Evolutionary conservation across 345 rosid genomes (phyloP), one percentile per base, ranked within the genome.

Genomic region (Citrus trifoliata): DNA sequence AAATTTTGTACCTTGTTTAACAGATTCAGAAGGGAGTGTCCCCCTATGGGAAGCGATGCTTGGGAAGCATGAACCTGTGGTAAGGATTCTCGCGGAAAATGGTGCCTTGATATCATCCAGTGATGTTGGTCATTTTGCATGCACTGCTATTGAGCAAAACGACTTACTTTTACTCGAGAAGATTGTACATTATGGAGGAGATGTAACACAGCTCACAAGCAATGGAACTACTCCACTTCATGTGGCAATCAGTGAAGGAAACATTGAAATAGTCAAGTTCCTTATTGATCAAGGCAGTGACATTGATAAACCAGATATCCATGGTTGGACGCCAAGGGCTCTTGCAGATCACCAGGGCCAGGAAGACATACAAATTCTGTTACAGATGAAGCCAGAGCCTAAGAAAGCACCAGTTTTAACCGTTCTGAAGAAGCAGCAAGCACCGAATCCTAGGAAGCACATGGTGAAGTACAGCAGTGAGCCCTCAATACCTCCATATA

Each of bases 21-120:
- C 92, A 95, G 98, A 95, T 86, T 81, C 88, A 1, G 95, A 93
- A 85, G 97, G 98, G 58, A 92, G 74, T 62, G 89, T 95, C 32
- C 93, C 98, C 1, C 78, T 95, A 51, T 95, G 97, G 98, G 98
- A 93, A 81, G 98, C 98, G 74, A 81, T 95, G 63, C 42, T 77
- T 70, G 95, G 93, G 67, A 78, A 84, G 71, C 95, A 93, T 69
- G 73, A 88, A 40, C 70, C 74, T 2, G 85, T 89, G 66, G 74
- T 85, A 14, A 88, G 89, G 72, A 86, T 90, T 51, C 88, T 95
- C 0, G 65, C 80, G 5, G 91, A 93, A 60, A 95, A 91, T 46
- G 95, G 95, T 0, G 98, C 95, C 32, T 83, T 27, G 16, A 4
- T 95, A 67, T 79, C 84, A 70, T 37, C 82, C 2, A 97, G 92